Base-by-base conservation (phyloP, 495 filamentous ascomycete species). In the Penicillium paradoxum region DNA sequence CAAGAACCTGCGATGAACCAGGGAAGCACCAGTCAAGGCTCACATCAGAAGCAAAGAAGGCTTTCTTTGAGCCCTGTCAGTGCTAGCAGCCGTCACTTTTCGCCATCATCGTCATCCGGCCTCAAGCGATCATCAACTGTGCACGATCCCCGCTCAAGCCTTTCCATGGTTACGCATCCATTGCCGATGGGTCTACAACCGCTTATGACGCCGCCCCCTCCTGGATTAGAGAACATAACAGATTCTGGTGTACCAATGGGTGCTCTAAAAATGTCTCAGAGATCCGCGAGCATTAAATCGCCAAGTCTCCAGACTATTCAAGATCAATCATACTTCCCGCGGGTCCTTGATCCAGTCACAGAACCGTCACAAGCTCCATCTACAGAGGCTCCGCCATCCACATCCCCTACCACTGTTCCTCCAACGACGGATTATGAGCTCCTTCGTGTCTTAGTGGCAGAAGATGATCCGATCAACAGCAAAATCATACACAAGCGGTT, bases 401-500 rank as follows among this genome's bases (percentile, higher is more conserved):
- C 45, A 8, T 15, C 19, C 6, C 45, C 45, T 17, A 47, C 45
- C 14, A 47, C 45, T 10, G 45, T 17, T 25, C 45, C 45, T 14
- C 11, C 51, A 56, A 5, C 52, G 47, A 17, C 68, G 13, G n/a
- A 42, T 21, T 18, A 60, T 71, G 18, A 8, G 24, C 21, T 55
- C 27, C 73, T 91, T 24, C 77, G 76, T 25, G 82, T 95, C 2
- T 74, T 96, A 15, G 81, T 96, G 8, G 92, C 92, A 0, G 92
- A 97, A 65, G 92, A 97, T 57, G 91, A 97, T 59, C 91, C 91
- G 0, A 81, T 96, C 59, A 97, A 97, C 56, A 87, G 87, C 66
- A 90, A 84, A 58, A 91, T 97, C 52, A 71, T 96, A 7, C 78
- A 84, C 56, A 97, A 96, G 64, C 76, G 92, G 15, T 72, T 97